A percentile compares a stretch with the other conserved stretches of the same genome.
Conservation (phyloP, 2,329 filamentous ascomycete species). For the Fusarium scirpi region DNA sequence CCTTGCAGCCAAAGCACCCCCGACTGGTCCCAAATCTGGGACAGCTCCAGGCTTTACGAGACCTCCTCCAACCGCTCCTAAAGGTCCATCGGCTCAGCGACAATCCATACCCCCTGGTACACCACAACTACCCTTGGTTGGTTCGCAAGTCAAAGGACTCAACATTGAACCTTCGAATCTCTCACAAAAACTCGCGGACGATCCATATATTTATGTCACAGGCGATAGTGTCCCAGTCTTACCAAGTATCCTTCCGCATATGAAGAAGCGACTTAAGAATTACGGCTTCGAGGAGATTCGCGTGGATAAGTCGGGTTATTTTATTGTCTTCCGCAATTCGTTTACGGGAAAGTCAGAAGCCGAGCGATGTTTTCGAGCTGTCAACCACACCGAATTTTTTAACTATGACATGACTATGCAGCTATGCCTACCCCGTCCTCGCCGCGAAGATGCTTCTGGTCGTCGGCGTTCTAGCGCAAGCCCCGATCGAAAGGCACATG, state of each 20-base stretch:
- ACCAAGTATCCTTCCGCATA: conserved; percentile 84
- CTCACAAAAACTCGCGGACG: conserved; percentile 75
- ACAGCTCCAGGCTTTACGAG: conserved; percentile 48
- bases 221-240: conserved; percentile 88
- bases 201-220: conserved; percentile 93
- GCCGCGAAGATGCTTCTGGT: conserved; percentile 44
- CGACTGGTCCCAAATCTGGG: conserved; percentile 54
- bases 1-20: conserved; percentile 52
- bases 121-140: conserved; percentile 51
- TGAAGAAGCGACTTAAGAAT: conserved; percentile 88
- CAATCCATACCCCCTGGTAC: conserved; percentile 47
- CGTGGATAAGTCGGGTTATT: conserved; percentile 88
- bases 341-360: conserved; percentile 82
- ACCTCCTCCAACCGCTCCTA: conserved; percentile 86
- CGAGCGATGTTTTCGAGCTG: conserved; percentile 80
- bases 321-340: conserved; percentile 87
- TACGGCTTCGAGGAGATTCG: conserved; percentile 86
- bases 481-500: conserved; percentile 48
- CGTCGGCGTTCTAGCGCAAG: conserved; percentile 52
- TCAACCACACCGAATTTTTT: conserved; percentile 87
- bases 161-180: conserved; percentile 75
- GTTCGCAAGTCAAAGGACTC: conserved; percentile 47
- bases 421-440: conserved; percentile 61
- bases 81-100: conserved; percentile 77
- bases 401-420: conserved; percentile 94